phyloP scores from a whole-genome alignment of 352 stramenopile genomes.

The Thalassiosira hispida region DNA sequence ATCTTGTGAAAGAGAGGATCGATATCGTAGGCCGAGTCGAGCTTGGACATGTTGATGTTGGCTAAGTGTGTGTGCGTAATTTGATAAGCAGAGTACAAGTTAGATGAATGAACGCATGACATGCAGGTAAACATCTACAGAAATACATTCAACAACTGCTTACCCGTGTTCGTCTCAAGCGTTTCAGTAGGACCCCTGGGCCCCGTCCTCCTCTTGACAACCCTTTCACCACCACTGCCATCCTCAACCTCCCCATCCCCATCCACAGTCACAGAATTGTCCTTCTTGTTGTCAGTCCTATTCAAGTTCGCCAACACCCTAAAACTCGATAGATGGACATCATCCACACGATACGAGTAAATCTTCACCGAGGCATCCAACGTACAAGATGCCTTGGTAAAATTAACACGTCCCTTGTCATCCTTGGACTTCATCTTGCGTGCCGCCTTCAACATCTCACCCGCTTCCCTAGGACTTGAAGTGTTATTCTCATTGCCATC shows the following conservation, averaged over 20 bases:
- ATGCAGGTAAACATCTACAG: too few species aligned
- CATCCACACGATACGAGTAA: constrained; percentile 98
- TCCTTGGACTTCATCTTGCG: constrained; percentile 27
- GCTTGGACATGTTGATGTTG: constrained; percentile 84
- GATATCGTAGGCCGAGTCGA: constrained; percentile 85
- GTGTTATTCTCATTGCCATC: constrained; percentile 30
- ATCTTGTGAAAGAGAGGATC: constrained; percentile 88
- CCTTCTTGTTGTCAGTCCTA: constrained; percentile 81
- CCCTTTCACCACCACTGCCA: constrained; percentile 15
- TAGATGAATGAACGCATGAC: too few species aligned
- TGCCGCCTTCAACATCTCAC: background rate
- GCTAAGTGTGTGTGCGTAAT: constrained; percentile 33
- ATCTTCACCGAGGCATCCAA: constrained; percentile 99
- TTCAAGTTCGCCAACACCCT: constrained; percentile 98
- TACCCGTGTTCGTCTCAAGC: constrained; percentile 48
- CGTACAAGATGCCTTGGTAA: constrained; percentile 97
- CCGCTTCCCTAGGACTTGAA: background rate
- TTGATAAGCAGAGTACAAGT: background rate
- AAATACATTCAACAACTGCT: constrained; percentile 10
- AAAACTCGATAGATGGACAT: constrained; percentile 96
- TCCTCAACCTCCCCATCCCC: constrained; percentile 18
- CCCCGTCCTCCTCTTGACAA: constrained; percentile 17
- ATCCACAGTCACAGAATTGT: constrained; percentile 1
- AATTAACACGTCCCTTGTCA: constrained; percentile 87
- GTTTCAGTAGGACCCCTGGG: constrained; percentile 27